These are phyloP conservation scores for Picochlorum sp. DNA, from an alignment of 139 green algal species.

Conservation along the genomic window DNA sequence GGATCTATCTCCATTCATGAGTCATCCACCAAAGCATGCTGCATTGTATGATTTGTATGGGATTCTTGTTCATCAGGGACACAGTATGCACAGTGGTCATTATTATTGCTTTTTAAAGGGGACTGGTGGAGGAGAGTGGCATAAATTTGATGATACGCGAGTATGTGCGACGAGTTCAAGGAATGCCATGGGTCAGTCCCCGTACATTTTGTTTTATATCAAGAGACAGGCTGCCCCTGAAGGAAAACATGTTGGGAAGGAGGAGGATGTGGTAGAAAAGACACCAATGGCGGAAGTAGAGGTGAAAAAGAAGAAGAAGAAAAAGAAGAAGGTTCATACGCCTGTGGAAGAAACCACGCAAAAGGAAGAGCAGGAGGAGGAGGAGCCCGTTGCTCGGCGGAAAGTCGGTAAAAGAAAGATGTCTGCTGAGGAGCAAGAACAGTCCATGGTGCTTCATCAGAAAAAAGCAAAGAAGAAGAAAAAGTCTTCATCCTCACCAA, in stretches of 20 bases:
- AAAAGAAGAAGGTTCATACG: background rate
- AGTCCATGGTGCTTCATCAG: too few species aligned
- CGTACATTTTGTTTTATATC: constrained; percentile 97
- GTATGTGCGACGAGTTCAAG: constrained; percentile 56
- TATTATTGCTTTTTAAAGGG: constrained; percentile 83
- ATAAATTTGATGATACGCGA: constrained; percentile 72
- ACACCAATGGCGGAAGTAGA: background rate
- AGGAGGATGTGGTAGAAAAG: background rate
- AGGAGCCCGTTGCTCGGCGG: background rate
- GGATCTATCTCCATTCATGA: constrained; percentile 72
- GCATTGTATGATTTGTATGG: constrained; percentile 73
- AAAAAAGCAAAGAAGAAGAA: too few species aligned
- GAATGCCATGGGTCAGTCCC: constrained; percentile 70
- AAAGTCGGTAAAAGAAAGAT: background rate
- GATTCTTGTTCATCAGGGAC: constrained; percentile 83
- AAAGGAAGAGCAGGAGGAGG: background rate
- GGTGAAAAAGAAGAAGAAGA: too few species aligned
- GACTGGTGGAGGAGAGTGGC: constrained; percentile 63
- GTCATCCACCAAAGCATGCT: background rate
- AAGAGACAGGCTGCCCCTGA: background rate
- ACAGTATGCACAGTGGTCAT: constrained; percentile 76
- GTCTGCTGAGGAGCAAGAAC: background rate
- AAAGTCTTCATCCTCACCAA: too few species aligned
- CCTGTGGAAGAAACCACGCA: background rate
- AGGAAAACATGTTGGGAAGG: background rate